These are phyloP conservation scores for Paecilomyces sp. DNA, from an alignment of 2,329 filamentous ascomycete species.

Conservation along the genomic window DNA sequence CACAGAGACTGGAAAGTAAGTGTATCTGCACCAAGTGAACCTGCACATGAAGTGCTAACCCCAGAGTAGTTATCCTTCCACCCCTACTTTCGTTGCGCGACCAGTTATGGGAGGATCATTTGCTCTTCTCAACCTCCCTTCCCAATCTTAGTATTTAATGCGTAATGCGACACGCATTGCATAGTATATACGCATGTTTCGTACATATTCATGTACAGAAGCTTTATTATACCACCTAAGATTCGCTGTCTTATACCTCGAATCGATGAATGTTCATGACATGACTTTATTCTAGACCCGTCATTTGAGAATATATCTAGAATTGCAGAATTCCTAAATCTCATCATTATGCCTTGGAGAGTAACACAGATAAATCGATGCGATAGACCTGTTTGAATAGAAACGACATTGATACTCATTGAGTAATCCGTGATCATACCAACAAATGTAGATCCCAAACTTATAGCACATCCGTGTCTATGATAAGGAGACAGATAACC, in stretches of 20 bases:
- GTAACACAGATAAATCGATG: not conserved
- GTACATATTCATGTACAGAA: not conserved
- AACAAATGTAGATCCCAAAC: too few relatives aligned
- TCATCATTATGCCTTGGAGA: not conserved
- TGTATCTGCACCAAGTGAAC: slow-evolving; percentile 1
- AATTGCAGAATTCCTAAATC: not conserved
- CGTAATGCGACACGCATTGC: not conserved
- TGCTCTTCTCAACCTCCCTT: slow-evolving; percentile 25
- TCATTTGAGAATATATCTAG: not conserved
- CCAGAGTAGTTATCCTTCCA: slow-evolving; percentile 24
- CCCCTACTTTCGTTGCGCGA: slow-evolving; percentile 39
- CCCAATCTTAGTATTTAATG: not conserved
- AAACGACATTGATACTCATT: too few relatives aligned
- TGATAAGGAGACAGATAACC: too few relatives aligned
- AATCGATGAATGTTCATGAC: not conserved
- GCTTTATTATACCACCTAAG: not conserved
- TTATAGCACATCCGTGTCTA: not conserved
- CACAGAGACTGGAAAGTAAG: slow-evolving; percentile 35
- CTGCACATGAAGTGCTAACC: slow-evolving; percentile 6
- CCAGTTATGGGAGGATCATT: slow-evolving; percentile 49
- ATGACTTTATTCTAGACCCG: not conserved
- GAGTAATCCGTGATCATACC: too few relatives aligned
- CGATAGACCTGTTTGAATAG: not conserved
- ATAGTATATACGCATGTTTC: not conserved
- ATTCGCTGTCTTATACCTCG: not conserved